phyloP scores from a whole-genome alignment of 2,329 filamentous ascomycete genomes.

The Fusarium sp. region DNA sequence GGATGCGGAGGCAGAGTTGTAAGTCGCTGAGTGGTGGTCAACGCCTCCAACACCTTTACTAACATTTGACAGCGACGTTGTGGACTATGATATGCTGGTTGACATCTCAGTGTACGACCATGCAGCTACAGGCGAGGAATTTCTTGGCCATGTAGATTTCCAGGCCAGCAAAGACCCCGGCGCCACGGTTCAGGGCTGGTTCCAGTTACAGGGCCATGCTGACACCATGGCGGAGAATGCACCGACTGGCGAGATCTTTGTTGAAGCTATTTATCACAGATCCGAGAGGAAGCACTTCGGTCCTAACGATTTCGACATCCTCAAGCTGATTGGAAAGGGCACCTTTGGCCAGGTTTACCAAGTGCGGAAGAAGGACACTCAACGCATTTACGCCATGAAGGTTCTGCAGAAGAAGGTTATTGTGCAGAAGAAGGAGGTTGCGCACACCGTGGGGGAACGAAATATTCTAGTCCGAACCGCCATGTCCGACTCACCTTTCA shows the following conservation, averaged over 20 bases:
- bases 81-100: constrained; percentile 88
- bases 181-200: constrained; percentile 84
- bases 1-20: constrained; percentile 97
- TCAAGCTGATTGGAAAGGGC: constrained; percentile 96
- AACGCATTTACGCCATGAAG: constrained; percentile 98
- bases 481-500: constrained; percentile 95
- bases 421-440: constrained; percentile 99
- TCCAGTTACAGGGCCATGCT: constrained; percentile 77
- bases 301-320: constrained; percentile 93
- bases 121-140: constrained; percentile 82
- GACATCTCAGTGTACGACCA: constrained; percentile 95
- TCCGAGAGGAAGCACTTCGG: constrained; percentile 92
- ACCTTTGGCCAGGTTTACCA: constrained; percentile 99
- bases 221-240: constrained; percentile 78
- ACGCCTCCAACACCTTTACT: constrained; percentile 8
- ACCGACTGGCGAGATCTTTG: constrained; percentile 86
- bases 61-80: constrained; percentile 79
- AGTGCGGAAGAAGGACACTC: constrained; percentile 95
- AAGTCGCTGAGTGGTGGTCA: constrained; percentile 53
- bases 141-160: constrained; percentile 89
- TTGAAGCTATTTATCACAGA: constrained; percentile 86
- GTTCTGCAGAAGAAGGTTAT: constrained; percentile 99
- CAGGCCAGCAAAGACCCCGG: constrained; percentile 74
- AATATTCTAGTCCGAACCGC: constrained; percentile 98
- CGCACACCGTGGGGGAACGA: constrained; percentile 94